These are phyloP conservation scores for Elaeis oleifera DNA, from an alignment of 202 grass and related monocot genomes.

Conservation along the genomic window DNA sequence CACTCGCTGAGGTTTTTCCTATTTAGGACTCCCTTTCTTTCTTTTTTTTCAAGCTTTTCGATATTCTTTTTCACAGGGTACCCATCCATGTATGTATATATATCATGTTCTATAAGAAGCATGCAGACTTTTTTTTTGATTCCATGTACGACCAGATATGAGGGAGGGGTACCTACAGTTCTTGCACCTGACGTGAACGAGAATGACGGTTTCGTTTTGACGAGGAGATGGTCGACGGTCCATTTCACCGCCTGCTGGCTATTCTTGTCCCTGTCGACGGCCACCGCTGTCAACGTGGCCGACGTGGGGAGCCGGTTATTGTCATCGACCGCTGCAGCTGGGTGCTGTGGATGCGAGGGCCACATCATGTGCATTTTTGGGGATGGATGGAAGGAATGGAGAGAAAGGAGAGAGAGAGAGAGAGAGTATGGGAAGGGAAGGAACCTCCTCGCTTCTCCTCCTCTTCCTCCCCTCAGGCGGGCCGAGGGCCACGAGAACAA, in stretches of 20 bases:
- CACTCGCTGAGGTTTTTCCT: too few species aligned
- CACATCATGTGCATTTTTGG: constrained; percentile 1
- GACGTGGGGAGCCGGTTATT: constrained; percentile 1
- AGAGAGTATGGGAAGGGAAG: not conserved
- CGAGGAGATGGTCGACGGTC: constrained; percentile 62
- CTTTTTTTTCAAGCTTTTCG: not conserved
- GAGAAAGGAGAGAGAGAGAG: constrained; percentile 7
- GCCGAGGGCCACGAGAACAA: too few species aligned
- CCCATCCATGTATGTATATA: too few species aligned
- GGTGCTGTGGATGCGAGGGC: constrained; percentile 12
- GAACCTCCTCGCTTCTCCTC: not conserved
- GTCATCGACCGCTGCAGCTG: not conserved
- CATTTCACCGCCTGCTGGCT: constrained; percentile 68
- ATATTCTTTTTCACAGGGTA: too few species aligned
- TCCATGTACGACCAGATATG: constrained; percentile 39
- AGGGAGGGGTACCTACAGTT: constrained; percentile 42
- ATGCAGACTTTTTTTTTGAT: not conserved
- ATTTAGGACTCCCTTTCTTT: not conserved
- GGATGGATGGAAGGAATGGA: not conserved
- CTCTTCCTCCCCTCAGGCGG: too few species aligned
- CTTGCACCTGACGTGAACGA: constrained; percentile 57
- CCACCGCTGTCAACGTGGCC: constrained; percentile 4
- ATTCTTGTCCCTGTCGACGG: too few species aligned
- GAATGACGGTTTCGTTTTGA: constrained; percentile 36
- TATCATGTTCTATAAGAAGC: constrained; percentile 1